Base-by-base conservation (phyloP, 2,329 filamentous ascomycete genomes). In the Aspergillus sp. region DNA sequence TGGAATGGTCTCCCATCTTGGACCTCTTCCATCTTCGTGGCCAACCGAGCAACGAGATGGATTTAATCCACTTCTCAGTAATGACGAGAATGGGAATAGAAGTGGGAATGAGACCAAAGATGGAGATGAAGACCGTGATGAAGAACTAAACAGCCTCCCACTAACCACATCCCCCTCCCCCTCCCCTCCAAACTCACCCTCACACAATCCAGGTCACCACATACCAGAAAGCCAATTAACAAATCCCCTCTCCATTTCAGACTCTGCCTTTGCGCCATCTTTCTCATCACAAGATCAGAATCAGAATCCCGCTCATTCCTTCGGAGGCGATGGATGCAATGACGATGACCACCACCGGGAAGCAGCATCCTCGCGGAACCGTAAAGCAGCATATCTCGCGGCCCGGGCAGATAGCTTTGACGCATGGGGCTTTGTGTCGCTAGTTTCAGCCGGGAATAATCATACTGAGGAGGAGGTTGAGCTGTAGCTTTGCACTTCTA, bases 401-500 rank as follows among this genome's bases (percentile, higher is more conserved):
- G 71, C 64, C 12, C 63, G 58, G 7, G 67, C 64, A 52, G 65
- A 66, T 7, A 72, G 64, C 7, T 72, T 65, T 42, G 66, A 68
- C 6, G 71, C 60, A 4, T 74, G 72, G 70, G 58, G 60, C 41
- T 57, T 64, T 26, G 52, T 68, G n/a, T 58, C 69, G 3, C 56
- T 76, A 29, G 59, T 73, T 29, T 75, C 72, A 28, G 63, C 66
- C 4, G 63, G 65, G 2, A 63, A 68, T 53, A 71, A 71, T 49
- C 70, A 74, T 57, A 60, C 62, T 0, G 58, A 67, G 45, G 58
- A 64, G 42, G 72, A 74, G 48, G 46, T 65, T 45, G 72, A 74
- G 52, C 49, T 74, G 32, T 73, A 45, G 56, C 29, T 38, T 28
- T 6, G 4, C 19, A 19, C n/a, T 43, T 29, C 30, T 35, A n/a